Conservation (phyloP, 768 basidiomycete genomes). For the Phaeotremella skinneri region DNA sequence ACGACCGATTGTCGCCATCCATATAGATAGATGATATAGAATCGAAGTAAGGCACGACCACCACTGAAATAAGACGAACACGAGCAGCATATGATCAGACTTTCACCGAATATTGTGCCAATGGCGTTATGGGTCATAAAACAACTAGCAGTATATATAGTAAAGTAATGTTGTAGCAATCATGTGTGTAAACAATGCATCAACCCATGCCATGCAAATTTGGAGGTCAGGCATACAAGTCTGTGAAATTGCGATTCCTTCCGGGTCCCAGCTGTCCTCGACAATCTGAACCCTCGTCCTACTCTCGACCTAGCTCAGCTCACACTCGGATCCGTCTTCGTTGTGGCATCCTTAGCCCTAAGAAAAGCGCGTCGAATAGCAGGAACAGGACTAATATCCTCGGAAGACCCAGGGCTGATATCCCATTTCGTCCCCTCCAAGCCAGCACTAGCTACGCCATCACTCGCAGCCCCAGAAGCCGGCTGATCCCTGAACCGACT, state of each 20-base stretch:
- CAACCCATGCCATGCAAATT: not conserved
- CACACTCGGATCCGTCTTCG: not conserved
- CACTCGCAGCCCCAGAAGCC: not conserved
- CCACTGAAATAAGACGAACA: no score
- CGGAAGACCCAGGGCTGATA: slow-evolving; percentile 14
- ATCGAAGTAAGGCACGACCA: no score
- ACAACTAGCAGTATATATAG: no score
- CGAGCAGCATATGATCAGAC: no score
- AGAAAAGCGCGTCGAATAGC: slow-evolving; percentile 26
- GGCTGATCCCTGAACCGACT: slow-evolving; percentile 57
- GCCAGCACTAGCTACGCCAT: not conserved
- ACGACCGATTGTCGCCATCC: slow-evolving; percentile 58
- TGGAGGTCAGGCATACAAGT: not conserved
- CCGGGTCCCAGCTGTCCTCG: slow-evolving; percentile 12
- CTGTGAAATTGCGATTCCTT: not conserved
- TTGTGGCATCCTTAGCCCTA: not conserved
- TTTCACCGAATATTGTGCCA: no score
- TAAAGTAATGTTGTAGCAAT: no score
- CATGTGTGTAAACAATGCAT: not conserved
- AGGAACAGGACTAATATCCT: slow-evolving; percentile 27
- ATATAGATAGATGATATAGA: slow-evolving; percentile 28
- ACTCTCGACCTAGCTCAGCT: not conserved
- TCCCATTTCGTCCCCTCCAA: slow-evolving; percentile 41
- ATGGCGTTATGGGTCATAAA: no score
- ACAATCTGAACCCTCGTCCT: not conserved